Base-by-base conservation (phyloP, 805 yeast genomes). In the Lipomyces japonicus region DNA sequence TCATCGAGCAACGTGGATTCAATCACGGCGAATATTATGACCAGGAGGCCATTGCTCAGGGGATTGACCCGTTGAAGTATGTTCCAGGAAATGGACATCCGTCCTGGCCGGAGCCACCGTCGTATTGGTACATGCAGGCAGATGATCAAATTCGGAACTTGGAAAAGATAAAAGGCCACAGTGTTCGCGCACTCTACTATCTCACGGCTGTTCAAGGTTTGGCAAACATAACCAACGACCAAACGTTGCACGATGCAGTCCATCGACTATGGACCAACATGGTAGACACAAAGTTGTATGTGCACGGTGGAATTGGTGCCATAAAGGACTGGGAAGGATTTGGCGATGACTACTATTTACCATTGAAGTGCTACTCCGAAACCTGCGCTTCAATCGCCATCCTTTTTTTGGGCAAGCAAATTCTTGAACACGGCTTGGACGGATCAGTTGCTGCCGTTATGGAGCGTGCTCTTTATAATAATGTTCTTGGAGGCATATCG, bases 351-450 rank as follows among this genome's bases (percentile, higher is more conserved):
- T 63, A 57, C 24, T 63, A 57, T 23, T 48, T 63, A 32, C 48
- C 59, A 44, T 55, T 63, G 61, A 54, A 57, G 34, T 56, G 65
- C 30, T 63, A 63, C 40, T 51, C 56, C 14, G 67, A 63, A 44
- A 62, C 65, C 1, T 63, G 67, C 53, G 67, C 67, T 9, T 57
- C 65, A 2, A 56, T 61, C 37, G 64, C 61, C 4, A 46, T 63
- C 21, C 38, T 61, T 2, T 55, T 62, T 38, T 36, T 61, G 3
- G 60, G 57, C 28, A 46, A 58, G 35, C 47, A 51, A 34, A 60
- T 63, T 46, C 44, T 63, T 22, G 34, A 35, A 22, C 51, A 51
- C 34, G 32, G 43, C 5, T 46, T 59, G 19, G 53, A 61, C 32
- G 24, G 37, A 14, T 51, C 51, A 19, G 57, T 56, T 32, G 61